These are phyloP conservation scores for Candida ovalis DNA, from an alignment of 805 yeast species.

Conservation along the genomic window DNA sequence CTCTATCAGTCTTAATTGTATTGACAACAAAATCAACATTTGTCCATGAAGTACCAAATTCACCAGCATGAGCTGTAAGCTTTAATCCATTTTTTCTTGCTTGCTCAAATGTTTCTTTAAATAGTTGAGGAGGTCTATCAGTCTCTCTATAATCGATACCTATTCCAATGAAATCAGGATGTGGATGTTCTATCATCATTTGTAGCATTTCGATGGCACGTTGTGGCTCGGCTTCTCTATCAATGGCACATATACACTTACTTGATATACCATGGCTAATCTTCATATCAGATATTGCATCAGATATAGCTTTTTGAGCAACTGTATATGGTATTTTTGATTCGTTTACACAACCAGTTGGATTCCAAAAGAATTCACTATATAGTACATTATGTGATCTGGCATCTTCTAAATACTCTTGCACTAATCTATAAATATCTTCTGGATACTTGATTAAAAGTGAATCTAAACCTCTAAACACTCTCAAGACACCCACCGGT, in stretches of 20 bases:
- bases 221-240: conserved; percentile 26
- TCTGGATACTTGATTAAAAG: conserved; percentile 20
- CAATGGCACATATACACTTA: conserved; percentile 28
- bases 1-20: conserved; percentile 23
- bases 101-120: conserved; percentile 23
- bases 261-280: conserved; percentile 19
- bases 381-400: conserved; percentile 24
- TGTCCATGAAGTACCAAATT: conserved; percentile 28
- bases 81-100: conserved; percentile 24
- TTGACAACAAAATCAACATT: conserved; percentile 26
- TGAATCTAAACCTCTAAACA: conserved; percentile 28
- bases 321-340: conserved; percentile 25
- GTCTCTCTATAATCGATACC: conserved; percentile 33
- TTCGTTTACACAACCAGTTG: conserved; percentile 28
- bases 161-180: conserved; percentile 25
- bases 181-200: conserved; percentile 26
- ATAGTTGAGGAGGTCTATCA: conserved; percentile 28
- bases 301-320: conserved; percentile 26
- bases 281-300: conserved; percentile 25
- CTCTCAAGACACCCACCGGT: conserved; percentile 30
- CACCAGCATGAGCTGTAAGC: conserved; percentile 32
- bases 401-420: conserved; percentile 25
- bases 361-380: conserved; percentile 32
- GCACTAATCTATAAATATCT: conserved; percentile 26
- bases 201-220: conserved; percentile 26